These are phyloP conservation scores for Yarrowia sp. DNA, from an alignment of 805 yeast species.

Conservation along the genomic window DNA sequence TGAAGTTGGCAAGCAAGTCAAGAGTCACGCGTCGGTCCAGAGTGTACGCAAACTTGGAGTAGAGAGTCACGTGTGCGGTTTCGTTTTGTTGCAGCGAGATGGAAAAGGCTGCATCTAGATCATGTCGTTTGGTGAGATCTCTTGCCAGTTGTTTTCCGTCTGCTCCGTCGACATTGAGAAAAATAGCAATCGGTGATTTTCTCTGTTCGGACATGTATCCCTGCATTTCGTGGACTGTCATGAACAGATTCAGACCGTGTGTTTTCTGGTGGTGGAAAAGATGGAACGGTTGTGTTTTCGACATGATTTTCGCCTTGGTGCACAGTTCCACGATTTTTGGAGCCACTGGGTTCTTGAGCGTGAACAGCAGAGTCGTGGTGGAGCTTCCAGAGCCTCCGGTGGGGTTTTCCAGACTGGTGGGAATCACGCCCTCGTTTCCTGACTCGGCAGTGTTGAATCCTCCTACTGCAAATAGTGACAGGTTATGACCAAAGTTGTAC, in stretches of 20 bases:
- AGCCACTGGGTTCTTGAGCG: slow-evolving; percentile 28
- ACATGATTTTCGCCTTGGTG: slow-evolving; percentile 66
- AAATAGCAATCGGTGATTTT: slow-evolving; percentile 60
- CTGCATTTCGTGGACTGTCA: slow-evolving; percentile 40
- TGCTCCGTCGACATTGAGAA: slow-evolving; percentile 50
- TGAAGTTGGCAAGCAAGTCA: slow-evolving; percentile 38
- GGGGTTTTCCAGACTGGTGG: neutral
- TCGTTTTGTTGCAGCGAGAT: slow-evolving; percentile 43
- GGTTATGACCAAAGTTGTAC: slow-evolving; percentile 38
- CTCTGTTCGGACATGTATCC: slow-evolving; percentile 38
- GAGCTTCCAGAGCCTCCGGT: neutral
- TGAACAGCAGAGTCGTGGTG: neutral
- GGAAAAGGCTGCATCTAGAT: slow-evolving; percentile 49
- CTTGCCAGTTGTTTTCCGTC: slow-evolving; percentile 39
- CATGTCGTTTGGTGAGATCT: slow-evolving; percentile 31
- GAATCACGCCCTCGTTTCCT: neutral
- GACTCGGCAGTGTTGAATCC: neutral
- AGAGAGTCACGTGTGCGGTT: slow-evolving; percentile 30
- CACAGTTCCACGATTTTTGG: slow-evolving; percentile 52
- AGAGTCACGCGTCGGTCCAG: slow-evolving; percentile 34
- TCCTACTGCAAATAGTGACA: slow-evolving; percentile 32
- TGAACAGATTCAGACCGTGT: slow-evolving; percentile 31
- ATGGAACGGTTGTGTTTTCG: slow-evolving; percentile 83
- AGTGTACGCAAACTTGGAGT: slow-evolving; percentile 32
- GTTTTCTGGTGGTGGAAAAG: slow-evolving; percentile 49